A percentile compares a stretch with the other conserved stretches of the same genome.
phyloP scores from a whole-genome alignment of 805 yeast genomes.

The Metschnikowia kunwiensis region DNA sequence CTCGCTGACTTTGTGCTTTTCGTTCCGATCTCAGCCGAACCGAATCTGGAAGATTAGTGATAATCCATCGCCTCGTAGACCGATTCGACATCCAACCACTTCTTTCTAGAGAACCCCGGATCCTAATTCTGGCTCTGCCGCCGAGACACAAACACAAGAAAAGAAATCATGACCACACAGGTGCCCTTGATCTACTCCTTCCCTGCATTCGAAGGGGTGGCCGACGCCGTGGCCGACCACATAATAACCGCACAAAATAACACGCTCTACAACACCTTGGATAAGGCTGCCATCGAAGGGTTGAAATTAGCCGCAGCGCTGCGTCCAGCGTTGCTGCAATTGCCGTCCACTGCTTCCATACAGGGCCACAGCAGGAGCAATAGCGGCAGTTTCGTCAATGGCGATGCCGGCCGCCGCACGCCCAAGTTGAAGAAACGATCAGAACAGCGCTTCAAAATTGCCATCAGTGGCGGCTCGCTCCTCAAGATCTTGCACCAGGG shows the following conservation, averaged over 20 bases:
- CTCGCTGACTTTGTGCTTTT: too few species aligned
- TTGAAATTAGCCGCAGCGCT: slow-evolving; percentile 26
- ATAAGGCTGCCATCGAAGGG: slow-evolving; percentile 30
- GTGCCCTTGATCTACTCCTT: slow-evolving; percentile 93
- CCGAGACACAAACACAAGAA: too few species aligned
- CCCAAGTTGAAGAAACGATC: slow-evolving; percentile 49
- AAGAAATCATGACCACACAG: slow-evolving; percentile 95
- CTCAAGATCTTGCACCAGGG: slow-evolving; percentile 87
- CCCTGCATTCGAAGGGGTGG: slow-evolving; percentile 84
- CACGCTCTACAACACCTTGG: slow-evolving; percentile 49
- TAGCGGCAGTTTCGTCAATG: slow-evolving; percentile 12
- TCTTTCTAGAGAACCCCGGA: too few species aligned
- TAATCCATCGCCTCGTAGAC: too few species aligned
- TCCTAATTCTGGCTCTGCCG: too few species aligned
- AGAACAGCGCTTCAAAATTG: slow-evolving; percentile 80
- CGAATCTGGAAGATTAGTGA: too few species aligned
- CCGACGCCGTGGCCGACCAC: slow-evolving; percentile 96
- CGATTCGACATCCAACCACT: too few species aligned
- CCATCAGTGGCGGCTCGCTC: slow-evolving; percentile 90
- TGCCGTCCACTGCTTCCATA: slow-evolving; percentile 12
- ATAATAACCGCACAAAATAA: slow-evolving; percentile 83
- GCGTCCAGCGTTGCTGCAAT: slow-evolving; percentile 15
- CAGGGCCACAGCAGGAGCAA: slow-evolving; percentile 18
- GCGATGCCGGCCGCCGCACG: slow-evolving; percentile 12
- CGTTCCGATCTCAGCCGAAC: too few species aligned